A percentile compares a stretch with the other conserved stretches of the same genome.
phyloP scores from a whole-genome alignment of 139 green algal genomes.

The Yamagishiella unicocca region DNA sequence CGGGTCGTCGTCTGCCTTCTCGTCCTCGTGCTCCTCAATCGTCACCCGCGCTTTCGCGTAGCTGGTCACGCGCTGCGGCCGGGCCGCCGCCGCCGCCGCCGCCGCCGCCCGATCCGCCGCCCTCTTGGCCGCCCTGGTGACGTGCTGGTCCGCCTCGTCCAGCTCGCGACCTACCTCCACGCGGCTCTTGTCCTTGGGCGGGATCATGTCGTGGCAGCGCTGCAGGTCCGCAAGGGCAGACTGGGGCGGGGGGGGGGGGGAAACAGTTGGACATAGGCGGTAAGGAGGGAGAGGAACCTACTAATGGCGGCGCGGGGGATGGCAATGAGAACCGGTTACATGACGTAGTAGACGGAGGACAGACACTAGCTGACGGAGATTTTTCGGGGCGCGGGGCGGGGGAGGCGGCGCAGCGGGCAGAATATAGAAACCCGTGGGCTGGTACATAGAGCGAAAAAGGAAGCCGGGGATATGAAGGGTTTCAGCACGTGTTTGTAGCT shows the following conservation, averaged over 20 bases:
- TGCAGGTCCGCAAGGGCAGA: conserved; percentile 29
- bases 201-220: conserved; percentile 24
- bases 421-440: too few species aligned
- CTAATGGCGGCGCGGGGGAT: too few species aligned
- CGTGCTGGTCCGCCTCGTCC: neutral
- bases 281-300: too few species aligned
- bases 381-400: too few species aligned
- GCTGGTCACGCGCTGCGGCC: conserved; percentile 44
- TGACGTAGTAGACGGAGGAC: too few species aligned
- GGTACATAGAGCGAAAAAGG: too few species aligned
- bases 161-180: conserved; percentile 27
- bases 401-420: too few species aligned
- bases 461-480: too few species aligned
- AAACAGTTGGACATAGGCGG: neutral
- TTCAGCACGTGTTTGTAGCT: too few species aligned
- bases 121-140: neutral
- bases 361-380: too few species aligned
- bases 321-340: too few species aligned
- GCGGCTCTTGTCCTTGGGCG: conserved; percentile 1
- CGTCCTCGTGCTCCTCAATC: conserved; percentile 50
- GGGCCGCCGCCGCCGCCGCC: neutral
- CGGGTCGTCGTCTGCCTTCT: conserved; percentile 41
- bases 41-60: conserved; percentile 19
- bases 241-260: neutral
- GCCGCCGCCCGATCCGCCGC: neutral